phyloP scores from a whole-genome alignment of 768 basidiomycete species.

The Kwoniella bestiolae region DNA sequence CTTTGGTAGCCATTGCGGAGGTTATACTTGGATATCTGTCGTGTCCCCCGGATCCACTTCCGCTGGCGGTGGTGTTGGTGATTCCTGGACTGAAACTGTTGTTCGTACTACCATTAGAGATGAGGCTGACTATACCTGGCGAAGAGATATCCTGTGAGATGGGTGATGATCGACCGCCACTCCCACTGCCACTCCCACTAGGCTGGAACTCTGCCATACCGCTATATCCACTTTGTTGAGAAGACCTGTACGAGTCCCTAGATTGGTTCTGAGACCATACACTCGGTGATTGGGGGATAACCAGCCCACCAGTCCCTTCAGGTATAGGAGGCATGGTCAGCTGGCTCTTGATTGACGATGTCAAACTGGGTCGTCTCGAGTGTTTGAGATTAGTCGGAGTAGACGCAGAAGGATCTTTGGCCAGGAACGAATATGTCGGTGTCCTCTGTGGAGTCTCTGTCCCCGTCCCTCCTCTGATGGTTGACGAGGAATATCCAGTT shows the following conservation, averaged over 20 bases:
- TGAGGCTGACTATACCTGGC: neutral
- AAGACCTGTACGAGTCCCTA: neutral
- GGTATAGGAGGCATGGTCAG: neutral
- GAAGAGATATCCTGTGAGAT: neutral
- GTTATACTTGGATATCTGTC: slow-evolving; percentile 5
- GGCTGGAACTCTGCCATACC: neutral
- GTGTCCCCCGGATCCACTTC: neutral
- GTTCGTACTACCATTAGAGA: neutral
- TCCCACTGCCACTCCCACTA: neutral
- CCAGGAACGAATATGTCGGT: slow-evolving; percentile 28
- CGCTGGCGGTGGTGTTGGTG: neutral
- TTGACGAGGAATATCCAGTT: neutral
- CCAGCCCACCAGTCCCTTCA: neutral
- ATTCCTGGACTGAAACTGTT: neutral
- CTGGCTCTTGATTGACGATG: neutral
- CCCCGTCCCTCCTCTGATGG: too few relatives aligned
- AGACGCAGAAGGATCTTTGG: slow-evolving; percentile 11
- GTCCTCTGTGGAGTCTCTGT: neutral
- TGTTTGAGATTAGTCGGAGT: neutral
- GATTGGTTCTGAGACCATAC: neutral
- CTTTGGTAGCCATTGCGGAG: slow-evolving; percentile 13
- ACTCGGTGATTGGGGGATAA: neutral
- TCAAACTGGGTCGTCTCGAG: neutral
- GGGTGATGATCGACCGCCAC: neutral
- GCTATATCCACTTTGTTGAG: neutral